Percentiles rank a stretch among this genome's conserved stretches.
phyloP scores from a whole-genome alignment of 768 basidiomycete genomes.

The Lyophyllum decastes region DNA sequence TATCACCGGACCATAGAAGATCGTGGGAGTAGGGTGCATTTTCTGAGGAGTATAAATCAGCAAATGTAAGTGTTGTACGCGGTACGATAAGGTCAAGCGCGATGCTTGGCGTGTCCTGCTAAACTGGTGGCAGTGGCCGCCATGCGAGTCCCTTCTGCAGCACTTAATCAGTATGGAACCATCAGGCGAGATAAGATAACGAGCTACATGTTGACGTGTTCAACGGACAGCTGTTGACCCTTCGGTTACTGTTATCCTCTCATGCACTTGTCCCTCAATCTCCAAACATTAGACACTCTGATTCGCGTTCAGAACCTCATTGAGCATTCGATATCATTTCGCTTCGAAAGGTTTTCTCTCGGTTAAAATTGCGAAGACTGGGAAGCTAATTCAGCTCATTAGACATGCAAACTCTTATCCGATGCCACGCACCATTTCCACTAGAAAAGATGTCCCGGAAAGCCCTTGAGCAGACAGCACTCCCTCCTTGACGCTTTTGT shows the following conservation, averaged over 20 bases:
- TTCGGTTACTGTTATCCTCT: too few relatives aligned
- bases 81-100: neutral
- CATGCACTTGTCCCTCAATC: too few relatives aligned
- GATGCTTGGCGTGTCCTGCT: neutral
- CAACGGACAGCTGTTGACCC: too few relatives aligned
- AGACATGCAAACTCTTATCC: slow-evolving; percentile 13
- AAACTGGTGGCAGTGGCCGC: too few relatives aligned
- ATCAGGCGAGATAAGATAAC: neutral
- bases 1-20: slow-evolving; percentile 58
- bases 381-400: neutral
- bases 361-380: neutral
- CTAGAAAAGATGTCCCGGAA: slow-evolving; percentile 16
- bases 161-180: too few relatives aligned
- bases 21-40: slow-evolving; percentile 10
- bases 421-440: slow-evolving; percentile 15
- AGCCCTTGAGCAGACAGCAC: slow-evolving; percentile 15
- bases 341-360: neutral
- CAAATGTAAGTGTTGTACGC: neutral
- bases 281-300: neutral
- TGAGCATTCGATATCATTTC: neutral
- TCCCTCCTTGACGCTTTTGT: slow-evolving; percentile 3
- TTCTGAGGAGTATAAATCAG: neutral
- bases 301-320: neutral
- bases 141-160: too few relatives aligned
- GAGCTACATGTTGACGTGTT: too few relatives aligned